Evolutionary conservation across 2,329 filamentous ascomycete species (phyloP).

Genomic region (Dactylellina cionopaga): DNA sequence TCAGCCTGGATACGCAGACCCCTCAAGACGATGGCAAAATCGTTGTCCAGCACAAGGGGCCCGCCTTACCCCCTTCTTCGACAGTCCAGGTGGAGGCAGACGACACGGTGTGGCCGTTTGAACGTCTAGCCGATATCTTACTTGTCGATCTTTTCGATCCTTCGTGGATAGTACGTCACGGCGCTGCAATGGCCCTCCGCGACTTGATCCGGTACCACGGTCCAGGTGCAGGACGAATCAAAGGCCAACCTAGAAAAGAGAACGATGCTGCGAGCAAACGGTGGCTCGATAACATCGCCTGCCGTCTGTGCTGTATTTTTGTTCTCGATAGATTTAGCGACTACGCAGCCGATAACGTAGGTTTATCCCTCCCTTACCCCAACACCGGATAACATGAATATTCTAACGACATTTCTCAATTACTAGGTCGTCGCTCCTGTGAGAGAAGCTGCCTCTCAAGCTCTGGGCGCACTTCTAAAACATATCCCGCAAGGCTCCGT

Average conservation of each 20-base stretch:
- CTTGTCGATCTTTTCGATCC: constrained; percentile 92
- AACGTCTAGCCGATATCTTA: constrained; percentile 91
- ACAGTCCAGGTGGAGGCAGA: constrained; percentile 88
- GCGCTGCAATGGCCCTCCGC: constrained; percentile 91
- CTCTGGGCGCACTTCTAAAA: constrained; percentile 85
- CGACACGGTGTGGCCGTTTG: constrained; percentile 90
- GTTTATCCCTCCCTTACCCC: constrained; percentile 7
- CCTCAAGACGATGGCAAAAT: constrained; percentile 91
- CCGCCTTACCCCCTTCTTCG: constrained; percentile 69
- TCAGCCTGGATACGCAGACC: constrained; percentile 81
- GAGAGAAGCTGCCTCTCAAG: constrained; percentile 92
- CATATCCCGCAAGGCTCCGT: constrained; percentile 83
- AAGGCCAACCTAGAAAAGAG: constrained; percentile 74
- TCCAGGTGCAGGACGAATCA: constrained; percentile 80
- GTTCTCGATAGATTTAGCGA: constrained; percentile 98
- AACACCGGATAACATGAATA: neutral
- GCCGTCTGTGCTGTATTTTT: constrained; percentile 90
- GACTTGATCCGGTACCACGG: constrained; percentile 92
- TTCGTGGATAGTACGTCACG: constrained; percentile 94
- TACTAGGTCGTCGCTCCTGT: constrained; percentile 84
- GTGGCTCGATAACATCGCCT: constrained; percentile 96
- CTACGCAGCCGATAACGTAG: constrained; percentile 87
- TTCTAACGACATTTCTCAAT: neutral
- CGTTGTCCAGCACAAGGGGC: constrained; percentile 93
- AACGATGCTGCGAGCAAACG: constrained; percentile 82